Evolutionary conservation across 2,329 filamentous ascomycete genomes (phyloP).

Genomic region (Epichloe gansuensis): DNA sequence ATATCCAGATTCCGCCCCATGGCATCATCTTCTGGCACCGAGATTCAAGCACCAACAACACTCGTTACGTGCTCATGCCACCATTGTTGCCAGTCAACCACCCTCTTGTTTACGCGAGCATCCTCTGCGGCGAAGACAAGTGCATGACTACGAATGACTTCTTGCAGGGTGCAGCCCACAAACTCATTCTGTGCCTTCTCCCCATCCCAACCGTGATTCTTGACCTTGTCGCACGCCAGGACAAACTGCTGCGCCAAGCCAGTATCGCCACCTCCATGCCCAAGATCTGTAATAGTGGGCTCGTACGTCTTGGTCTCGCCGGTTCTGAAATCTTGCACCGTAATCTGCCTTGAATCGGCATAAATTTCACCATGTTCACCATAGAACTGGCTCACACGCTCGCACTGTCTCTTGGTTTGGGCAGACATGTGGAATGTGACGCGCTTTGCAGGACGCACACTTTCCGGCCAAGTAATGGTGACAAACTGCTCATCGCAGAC

Average conservation of each 20-base stretch:
- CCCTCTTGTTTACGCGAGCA: conserved; percentile 55
- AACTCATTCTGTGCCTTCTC: conserved; percentile 60
- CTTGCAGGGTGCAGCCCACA: conserved; percentile 75
- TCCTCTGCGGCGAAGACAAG: conserved; percentile 92
- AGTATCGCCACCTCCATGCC: conserved; percentile 29
- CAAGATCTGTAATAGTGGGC: conserved; percentile 23
- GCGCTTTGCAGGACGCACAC: conserved; percentile 58
- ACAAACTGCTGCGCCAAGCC: conserved; percentile 73
- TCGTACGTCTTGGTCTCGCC: conserved; percentile 19
- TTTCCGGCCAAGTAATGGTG: conserved; percentile 74
- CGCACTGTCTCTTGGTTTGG: conserved; percentile 75
- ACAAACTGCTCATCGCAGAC: conserved; percentile 91
- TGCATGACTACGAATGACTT: conserved; percentile 79
- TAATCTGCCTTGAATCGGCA: conserved; percentile 71
- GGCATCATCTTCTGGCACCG: too few species aligned
- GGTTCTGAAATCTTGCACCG: conserved; percentile 47
- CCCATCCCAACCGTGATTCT: conserved; percentile 54
- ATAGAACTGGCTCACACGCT: conserved; percentile 76
- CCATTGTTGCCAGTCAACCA: conserved; percentile 67
- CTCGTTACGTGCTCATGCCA: conserved; percentile 40
- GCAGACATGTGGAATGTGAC: conserved; percentile 92
- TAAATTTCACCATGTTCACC: conserved; percentile 76
- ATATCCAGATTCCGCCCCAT: too few species aligned
- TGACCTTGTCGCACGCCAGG: conserved; percentile 66
- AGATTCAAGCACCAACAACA: too few species aligned